A percentile compares a stretch with the other conserved stretches of the same genome.
These are phyloP conservation scores for Endogone sp. DNA, from an alignment of 192 early-diverging fungal genomes.

Conservation along the genomic window DNA sequence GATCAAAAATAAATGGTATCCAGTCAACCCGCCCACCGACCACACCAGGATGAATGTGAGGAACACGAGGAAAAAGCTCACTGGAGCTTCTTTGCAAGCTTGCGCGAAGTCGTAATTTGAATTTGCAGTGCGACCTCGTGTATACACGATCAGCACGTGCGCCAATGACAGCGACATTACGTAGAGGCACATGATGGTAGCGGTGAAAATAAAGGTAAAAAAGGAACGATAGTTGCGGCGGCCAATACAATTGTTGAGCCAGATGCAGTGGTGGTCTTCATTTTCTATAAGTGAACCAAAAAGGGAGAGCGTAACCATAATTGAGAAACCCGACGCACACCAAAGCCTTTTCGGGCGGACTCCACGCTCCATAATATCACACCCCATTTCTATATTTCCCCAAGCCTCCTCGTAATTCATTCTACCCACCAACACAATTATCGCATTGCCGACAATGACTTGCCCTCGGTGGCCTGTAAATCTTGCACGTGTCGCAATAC, in stretches of 20 bases:
- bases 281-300: slow-evolving; percentile 45
- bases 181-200: slow-evolving; percentile 59
- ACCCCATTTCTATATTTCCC: no score
- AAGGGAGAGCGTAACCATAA: background rate
- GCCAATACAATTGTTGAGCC: slow-evolving; percentile 93
- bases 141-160: slow-evolving; percentile 43
- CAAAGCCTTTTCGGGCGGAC: slow-evolving; percentile 7
- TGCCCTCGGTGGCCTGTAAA: slow-evolving; percentile 84
- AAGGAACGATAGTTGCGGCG: slow-evolving; percentile 79
- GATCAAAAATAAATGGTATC: slow-evolving; percentile 73
- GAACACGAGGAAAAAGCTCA: slow-evolving; percentile 58
- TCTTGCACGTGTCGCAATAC: slow-evolving; percentile 87
- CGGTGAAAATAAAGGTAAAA: slow-evolving; percentile 65
- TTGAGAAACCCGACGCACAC: background rate
- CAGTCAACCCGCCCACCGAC: slow-evolving; percentile 68
- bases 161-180: slow-evolving; percentile 57
- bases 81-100: slow-evolving; percentile 15
- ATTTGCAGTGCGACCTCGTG: slow-evolving; percentile 16
- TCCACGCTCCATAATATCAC: no score
- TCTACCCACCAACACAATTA: slow-evolving; percentile 76
- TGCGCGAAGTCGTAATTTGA: background rate
- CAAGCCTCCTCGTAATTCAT: no score
- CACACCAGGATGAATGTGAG: slow-evolving; percentile 56
- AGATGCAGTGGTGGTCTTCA: slow-evolving; percentile 90
- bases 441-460: slow-evolving; percentile 88